Percentiles rank a stretch among this genome's conserved stretches.
phyloP scores from a whole-genome alignment of 345 rosid genomes.

The Aethionema arabicum region DNA sequence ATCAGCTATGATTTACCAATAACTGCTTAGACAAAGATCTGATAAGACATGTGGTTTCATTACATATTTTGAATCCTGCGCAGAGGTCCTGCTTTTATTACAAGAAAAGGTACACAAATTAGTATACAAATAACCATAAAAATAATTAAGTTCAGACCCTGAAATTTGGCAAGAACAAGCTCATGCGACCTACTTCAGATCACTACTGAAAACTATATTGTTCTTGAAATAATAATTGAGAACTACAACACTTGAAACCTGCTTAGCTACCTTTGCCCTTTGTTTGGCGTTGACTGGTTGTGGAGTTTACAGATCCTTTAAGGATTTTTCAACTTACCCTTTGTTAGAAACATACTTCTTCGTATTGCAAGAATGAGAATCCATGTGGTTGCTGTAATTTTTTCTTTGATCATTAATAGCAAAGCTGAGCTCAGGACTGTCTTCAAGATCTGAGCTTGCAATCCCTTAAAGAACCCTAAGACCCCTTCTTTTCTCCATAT shows the following conservation, averaged over 20 bases:
- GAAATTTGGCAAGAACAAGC: constrained; percentile 17
- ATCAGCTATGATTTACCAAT: no score
- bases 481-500: constrained; percentile 82
- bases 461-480: constrained; percentile 83
- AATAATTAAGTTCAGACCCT: background rate
- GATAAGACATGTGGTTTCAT: background rate
- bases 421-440: constrained; percentile 93
- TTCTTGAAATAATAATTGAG: constrained; percentile 14
- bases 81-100: constrained; percentile 21
- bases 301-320: background rate
- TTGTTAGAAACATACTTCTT: constrained; percentile 47
- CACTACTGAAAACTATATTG: background rate
- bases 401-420: constrained; percentile 93
- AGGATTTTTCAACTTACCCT: constrained; percentile 44
- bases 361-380: constrained; percentile 63
- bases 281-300: constrained; percentile 14
- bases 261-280: background rate
- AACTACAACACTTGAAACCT: constrained; percentile 1
- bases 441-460: constrained; percentile 89
- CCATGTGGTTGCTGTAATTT: constrained; percentile 78
- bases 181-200: constrained; percentile 22
- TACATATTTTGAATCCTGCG: background rate
- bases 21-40: no score
- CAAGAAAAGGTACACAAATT: constrained; percentile 18
- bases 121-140: constrained; percentile 1